A percentile compares a stretch with the other conserved stretches of the same genome.
phyloP scores from a whole-genome alignment of 2,329 filamentous ascomycete genomes.

The Pseudogymnoascus sp. region DNA sequence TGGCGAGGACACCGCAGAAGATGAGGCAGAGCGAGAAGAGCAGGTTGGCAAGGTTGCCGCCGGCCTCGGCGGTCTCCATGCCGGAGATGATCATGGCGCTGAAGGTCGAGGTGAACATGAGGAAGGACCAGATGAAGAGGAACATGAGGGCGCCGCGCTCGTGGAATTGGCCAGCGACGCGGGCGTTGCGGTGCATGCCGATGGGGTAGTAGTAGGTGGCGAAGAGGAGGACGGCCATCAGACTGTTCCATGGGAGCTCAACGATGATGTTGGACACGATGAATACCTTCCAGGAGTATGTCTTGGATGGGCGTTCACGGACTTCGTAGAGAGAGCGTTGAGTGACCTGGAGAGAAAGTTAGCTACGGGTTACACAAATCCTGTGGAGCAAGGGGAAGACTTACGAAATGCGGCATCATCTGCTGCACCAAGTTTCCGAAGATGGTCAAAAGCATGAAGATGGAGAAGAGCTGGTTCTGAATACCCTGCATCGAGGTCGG shows the following conservation, averaged over 20 bases:
- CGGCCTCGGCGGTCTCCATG: constrained; percentile 66
- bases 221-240: constrained; percentile 70
- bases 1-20: constrained; percentile 68
- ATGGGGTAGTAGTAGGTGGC: constrained; percentile 82
- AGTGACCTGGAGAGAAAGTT: constrained; percentile 2
- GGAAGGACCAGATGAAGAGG: constrained; percentile 65
- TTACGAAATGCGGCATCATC: constrained; percentile 62
- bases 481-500: constrained; percentile 51
- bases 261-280: constrained; percentile 68
- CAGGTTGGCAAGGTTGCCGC: constrained; percentile 67
- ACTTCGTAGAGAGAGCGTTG: constrained; percentile 50
- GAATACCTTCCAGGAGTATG: constrained; percentile 63
- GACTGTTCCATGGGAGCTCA: constrained; percentile 74
- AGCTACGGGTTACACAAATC: not conserved
- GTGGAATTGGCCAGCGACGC: constrained; percentile 47
- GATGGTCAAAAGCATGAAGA: constrained; percentile 72
- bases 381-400: constrained; percentile 41
- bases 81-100: constrained; percentile 69
- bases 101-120: constrained; percentile 76
- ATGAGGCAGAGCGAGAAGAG: constrained; percentile 65
- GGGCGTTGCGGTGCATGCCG: constrained; percentile 59
- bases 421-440: constrained; percentile 68
- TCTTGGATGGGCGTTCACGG: constrained; percentile 68
- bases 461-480: constrained; percentile 64
- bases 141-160: constrained; percentile 74